Base-by-base conservation (phyloP, 2,329 filamentous ascomycete species). In the Cercospora sp. region DNA sequence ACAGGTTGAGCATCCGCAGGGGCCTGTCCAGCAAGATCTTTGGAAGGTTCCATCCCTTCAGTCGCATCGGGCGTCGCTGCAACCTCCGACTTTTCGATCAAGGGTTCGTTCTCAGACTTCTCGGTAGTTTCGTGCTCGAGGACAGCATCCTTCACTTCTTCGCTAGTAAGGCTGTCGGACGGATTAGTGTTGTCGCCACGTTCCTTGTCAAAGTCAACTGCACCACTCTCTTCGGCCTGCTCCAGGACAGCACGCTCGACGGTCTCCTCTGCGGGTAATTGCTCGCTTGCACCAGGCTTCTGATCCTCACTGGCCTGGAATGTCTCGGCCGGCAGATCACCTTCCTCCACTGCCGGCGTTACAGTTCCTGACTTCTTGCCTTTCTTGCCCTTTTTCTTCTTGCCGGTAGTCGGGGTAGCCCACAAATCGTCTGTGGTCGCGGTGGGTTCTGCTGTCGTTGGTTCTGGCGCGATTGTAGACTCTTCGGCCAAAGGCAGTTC, bases 361-460 rank as follows among this genome's bases (percentile, higher is more conserved):
- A 59, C 18, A 36, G 28, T 59, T 10, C 55, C 59, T 3, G 67
- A 45, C 74, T 83, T 82, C 75, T 83, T 84, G 8, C 76, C 75
- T 69, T 83, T 83, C 77, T 82, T 84, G 36, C 74, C 69, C 53
- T 64, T 64, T 67, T 78, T 79, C 73, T 76, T 78, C 26, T 74
- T 72, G 71, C 74, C 77, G 33, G 71, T 75, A 31, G 69, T 75
- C 1, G 72, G 73, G 6, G 72, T 67, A 7, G 70, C 62, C 55
- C 72, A 71, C 3, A 73, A 65, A 48, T 74, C 71, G 53, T 75
- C 71, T 53, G 55, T 28, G 12, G 55, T 23, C 48, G 13, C 48
- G 12, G 13, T n/a, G 13, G 48, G 48, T 26, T 55, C 48, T 7
- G 13, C 12, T 28, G 23, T 28, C 5, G 23, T 8, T n/a, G 48